Evolutionary conservation across 371 early-diverging fungal genomes (phyloP), one percentile per base, ranked within the genome.

Genomic region (Mucor sp.): DNA sequence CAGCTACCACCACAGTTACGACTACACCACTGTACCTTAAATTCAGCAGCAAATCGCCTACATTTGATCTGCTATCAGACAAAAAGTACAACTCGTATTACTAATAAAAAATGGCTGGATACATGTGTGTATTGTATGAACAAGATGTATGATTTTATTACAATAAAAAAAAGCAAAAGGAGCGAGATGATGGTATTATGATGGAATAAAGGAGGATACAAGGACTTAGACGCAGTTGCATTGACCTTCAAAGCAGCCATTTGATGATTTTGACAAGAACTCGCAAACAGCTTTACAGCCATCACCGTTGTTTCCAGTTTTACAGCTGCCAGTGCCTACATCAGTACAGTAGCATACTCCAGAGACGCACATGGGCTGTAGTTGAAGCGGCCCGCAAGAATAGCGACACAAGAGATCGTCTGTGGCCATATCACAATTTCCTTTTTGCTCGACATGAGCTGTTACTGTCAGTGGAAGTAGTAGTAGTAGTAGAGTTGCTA

Each of bases 311-410:
- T 28, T 57, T 19, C 61, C 62, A 25, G 21, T 28, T 62, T 43
- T 47, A 41, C 75, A 74, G 35, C 61, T 68, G 17, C 75, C 75
- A 4, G 25, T 57, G 17, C 75, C 75, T 12, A 68, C 64, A 60
- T 64, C 68, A 33, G 75, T 71, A 33, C 75, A 74, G 61, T 65
- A 74, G 35, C 75, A 74, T 35, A 23, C 28, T 1, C 59, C 65
- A 23, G 57, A 39, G 12, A 74, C 62, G 44, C 75, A 74, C 60
- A 74, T 68, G n/a, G 71, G 63, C 58, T 74, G 75, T n/a, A 74
- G 32, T n/a, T 32, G 44, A 17, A 59, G 27, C 12, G 44, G 23
- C n/a, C 43, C 66, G 53, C 73, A 73, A 28, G 57, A 41, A 28
- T 65, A 35, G 12, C 50, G 58, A 53, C 73, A 73, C 14, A 33